phyloP scores from a whole-genome alignment of 768 basidiomycete species.

The Galerina marginata region DNA sequence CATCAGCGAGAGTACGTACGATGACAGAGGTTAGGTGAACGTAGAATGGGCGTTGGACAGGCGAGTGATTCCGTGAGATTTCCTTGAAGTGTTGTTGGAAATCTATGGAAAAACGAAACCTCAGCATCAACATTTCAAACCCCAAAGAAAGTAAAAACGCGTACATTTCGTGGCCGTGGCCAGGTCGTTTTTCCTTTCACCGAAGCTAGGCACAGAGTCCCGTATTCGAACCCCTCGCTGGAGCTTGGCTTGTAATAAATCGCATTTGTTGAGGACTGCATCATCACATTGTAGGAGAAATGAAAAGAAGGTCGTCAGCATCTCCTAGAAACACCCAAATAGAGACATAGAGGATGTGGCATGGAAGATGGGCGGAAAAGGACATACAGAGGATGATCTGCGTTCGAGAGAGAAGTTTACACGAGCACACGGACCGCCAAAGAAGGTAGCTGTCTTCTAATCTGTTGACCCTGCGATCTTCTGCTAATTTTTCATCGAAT shows the following conservation, averaged over 20 bases:
- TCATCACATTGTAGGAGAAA: constrained; percentile 13
- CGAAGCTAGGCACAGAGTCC: constrained; percentile 76
- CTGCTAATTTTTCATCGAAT: constrained; percentile 80
- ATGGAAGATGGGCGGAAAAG: not conserved
- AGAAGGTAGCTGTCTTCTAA: constrained; percentile 78
- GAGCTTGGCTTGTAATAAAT: constrained; percentile 75
- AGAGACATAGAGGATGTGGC: not conserved
- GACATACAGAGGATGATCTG: constrained; percentile 57
- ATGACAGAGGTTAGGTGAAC: constrained; percentile 80
- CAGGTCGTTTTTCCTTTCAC: constrained; percentile 73
- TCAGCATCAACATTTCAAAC: constrained; percentile 2
- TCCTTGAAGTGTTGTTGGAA: constrained; percentile 85
- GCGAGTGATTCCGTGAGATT: constrained; percentile 65
- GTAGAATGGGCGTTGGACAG: constrained; percentile 69
- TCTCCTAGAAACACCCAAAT: not conserved
- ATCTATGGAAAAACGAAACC: constrained; percentile 45
- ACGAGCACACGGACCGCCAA: constrained; percentile 77
- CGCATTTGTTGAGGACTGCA: constrained; percentile 71
- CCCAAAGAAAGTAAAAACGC: constrained; percentile 29
- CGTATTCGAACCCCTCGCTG: constrained; percentile 67
- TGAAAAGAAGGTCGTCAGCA: not conserved
- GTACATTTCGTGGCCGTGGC: constrained; percentile 72
- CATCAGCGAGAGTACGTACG: constrained; percentile 46
- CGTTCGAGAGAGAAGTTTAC: constrained; percentile 63
- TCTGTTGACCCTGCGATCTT: constrained; percentile 72